Evolutionary conservation across 2,329 filamentous ascomycete species (phyloP).

Genomic region (Cytospora paraplurivora): DNA sequence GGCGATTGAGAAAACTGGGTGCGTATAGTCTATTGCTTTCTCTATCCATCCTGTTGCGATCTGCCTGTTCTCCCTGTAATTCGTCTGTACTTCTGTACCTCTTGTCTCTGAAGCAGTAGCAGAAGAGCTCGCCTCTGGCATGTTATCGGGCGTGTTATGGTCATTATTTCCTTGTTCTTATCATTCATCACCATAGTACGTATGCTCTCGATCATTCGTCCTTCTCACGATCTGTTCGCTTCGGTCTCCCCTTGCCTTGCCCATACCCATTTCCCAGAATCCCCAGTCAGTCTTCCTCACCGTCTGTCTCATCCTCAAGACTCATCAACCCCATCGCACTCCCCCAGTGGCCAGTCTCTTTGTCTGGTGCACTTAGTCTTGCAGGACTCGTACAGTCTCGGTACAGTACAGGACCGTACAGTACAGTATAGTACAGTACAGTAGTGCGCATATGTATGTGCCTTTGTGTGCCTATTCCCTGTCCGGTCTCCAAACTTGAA

Average conservation of each 20-base stretch:
- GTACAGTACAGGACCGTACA: conserved; percentile 1
- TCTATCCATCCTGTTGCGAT: conserved; percentile 6
- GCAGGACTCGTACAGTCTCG: not conserved
- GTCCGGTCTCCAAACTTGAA: conserved; percentile 17
- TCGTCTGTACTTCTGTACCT: not conserved
- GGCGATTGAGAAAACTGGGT: no score
- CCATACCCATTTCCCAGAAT: conserved; percentile 9
- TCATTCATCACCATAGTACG: not conserved
- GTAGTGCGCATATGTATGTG: not conserved
- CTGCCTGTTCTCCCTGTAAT: not conserved
- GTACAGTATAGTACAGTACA: not conserved
- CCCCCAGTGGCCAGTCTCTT: conserved; percentile 4
- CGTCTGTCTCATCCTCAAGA: conserved; percentile 8
- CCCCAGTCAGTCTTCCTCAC: conserved; percentile 13
- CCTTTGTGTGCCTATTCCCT: conserved; percentile 9
- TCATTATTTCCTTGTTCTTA: not conserved
- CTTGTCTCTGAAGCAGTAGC: not conserved
- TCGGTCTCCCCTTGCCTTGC: conserved; percentile 6
- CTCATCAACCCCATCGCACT: conserved; percentile 10
- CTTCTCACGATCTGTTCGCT: not conserved
- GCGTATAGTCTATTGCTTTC: not conserved
- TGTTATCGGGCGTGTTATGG: no score
- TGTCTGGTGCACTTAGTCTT: conserved; percentile 5
- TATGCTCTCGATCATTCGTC: conserved; percentile 1
- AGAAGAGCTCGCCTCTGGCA: not conserved